phyloP scores from a whole-genome alignment of 2,329 filamentous ascomycete species.

The Paracorniculantispora psalliotae region DNA sequence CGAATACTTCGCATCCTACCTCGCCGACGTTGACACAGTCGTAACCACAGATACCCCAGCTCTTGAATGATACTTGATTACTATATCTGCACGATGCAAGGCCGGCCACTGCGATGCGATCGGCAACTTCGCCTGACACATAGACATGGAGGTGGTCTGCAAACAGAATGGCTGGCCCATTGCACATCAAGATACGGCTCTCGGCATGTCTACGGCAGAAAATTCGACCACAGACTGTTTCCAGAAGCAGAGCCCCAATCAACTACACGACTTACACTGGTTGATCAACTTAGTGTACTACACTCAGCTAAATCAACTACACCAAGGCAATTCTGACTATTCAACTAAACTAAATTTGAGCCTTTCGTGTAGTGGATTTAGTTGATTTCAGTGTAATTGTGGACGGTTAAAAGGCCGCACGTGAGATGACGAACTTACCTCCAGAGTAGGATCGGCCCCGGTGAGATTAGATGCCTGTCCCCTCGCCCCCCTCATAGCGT shows the following conservation, averaged over 20 bases:
- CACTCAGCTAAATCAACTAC: not conserved
- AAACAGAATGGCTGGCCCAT: not conserved
- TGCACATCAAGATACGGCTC: not conserved
- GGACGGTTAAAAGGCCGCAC: not conserved
- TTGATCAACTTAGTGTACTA: not conserved
- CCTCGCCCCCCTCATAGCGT: too few species aligned
- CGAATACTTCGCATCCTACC: slow-evolving; percentile 1
- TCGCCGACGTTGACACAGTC: not conserved
- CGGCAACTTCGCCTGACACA: not conserved
- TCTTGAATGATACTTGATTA: not conserved
- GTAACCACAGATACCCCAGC: not conserved
- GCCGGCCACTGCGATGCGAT: not conserved
- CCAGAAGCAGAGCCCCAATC: not conserved
- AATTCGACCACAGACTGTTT: not conserved
- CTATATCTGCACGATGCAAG: not conserved
- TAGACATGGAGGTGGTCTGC: not conserved
- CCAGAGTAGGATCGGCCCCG: too few species aligned
- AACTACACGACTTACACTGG: not conserved
- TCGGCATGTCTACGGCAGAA: not conserved
- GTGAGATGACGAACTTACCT: too few species aligned
- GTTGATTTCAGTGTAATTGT: too few species aligned
- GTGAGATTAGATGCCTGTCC: too few species aligned
- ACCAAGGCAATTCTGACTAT: not conserved
- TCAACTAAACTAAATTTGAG: not conserved
- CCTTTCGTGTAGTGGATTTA: too few species aligned